Conservation (phyloP, 306 rosid species). For the Begonia peltatifolia region DNA sequence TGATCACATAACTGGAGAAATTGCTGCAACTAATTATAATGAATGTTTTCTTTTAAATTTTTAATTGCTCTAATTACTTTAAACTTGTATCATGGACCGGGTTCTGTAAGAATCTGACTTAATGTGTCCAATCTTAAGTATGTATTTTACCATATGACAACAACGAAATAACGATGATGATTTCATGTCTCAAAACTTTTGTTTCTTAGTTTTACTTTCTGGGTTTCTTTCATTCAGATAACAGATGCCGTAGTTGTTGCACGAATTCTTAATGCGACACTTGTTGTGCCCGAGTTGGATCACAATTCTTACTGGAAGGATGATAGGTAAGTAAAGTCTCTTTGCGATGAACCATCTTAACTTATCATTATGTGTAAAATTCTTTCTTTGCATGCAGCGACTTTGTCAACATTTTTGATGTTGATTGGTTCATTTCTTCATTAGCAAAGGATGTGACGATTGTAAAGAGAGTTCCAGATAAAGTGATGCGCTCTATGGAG, state of each 20-base stretch:
- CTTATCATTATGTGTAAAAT: not conserved
- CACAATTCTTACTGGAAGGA: conserved; percentile 93
- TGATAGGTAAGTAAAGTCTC: conserved; percentile 43
- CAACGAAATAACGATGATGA: too few species aligned
- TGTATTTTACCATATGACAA: too few species aligned
- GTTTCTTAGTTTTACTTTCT: conserved; percentile 1
- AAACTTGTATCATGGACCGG: too few species aligned
- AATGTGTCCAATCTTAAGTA: too few species aligned
- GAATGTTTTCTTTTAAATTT: too few species aligned
- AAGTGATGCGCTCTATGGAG: conserved; percentile 88
- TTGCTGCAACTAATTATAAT: too few species aligned
- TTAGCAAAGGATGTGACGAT: conserved; percentile 79
- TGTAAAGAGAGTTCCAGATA: conserved; percentile 82
- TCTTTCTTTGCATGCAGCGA: conserved; percentile 38
- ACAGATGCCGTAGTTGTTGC: conserved; percentile 98
- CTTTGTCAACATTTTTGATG: conserved; percentile 73
- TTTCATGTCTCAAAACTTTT: too few species aligned
- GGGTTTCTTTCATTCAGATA: conserved; percentile 40
- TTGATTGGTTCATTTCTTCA: conserved; percentile 72
- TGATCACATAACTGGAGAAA: too few species aligned
- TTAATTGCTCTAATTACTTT: too few species aligned
- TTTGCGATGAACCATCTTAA: not conserved
- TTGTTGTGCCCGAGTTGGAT: conserved; percentile 93
- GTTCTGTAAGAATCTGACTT: too few species aligned
- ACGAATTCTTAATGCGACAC: conserved; percentile 89